Evolutionary conservation across 208 protist genomes (phyloP).

Genomic region (Acanthamoeba castellanii): DNA sequence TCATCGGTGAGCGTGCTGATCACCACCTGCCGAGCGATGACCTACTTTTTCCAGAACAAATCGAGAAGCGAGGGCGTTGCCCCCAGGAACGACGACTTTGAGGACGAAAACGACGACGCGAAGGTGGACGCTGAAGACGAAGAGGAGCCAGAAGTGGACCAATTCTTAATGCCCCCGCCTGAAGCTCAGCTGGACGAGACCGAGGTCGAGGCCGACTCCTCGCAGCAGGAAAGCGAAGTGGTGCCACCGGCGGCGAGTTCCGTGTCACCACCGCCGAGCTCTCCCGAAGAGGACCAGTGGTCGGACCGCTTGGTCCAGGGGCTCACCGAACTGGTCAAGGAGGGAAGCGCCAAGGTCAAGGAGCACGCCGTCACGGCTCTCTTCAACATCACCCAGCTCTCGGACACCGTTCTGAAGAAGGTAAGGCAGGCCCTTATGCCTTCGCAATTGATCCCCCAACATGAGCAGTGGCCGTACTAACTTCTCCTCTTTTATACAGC

Average conservation of each 20-base stretch:
- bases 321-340: slow-evolving; percentile 46
- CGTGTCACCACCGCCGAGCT: background rate
- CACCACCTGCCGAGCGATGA: slow-evolving; percentile 39
- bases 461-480: background rate
- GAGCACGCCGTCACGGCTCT: slow-evolving; percentile 42
- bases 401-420: background rate
- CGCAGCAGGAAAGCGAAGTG: background rate
- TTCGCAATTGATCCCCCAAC: background rate
- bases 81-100: background rate
- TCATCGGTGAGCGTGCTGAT: slow-evolving; percentile 27
- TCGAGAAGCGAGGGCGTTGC: background rate
- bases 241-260: background rate
- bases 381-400: slow-evolving; percentile 63
- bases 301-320: background rate
- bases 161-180: no score
- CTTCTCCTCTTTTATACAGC: background rate
- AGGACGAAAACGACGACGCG: slow-evolving; percentile 7
- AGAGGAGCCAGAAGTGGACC: background rate
- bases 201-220: background rate
- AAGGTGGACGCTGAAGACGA: background rate
- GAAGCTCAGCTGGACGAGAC: background rate
- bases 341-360: slow-evolving; percentile 50
- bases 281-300: background rate
- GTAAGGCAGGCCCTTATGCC: background rate
- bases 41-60: slow-evolving; percentile 42